A percentile compares a stretch with the other conserved stretches of the same genome.
phyloP scores from a whole-genome alignment of 345 rosid genomes.

The Salix purpurea region DNA sequence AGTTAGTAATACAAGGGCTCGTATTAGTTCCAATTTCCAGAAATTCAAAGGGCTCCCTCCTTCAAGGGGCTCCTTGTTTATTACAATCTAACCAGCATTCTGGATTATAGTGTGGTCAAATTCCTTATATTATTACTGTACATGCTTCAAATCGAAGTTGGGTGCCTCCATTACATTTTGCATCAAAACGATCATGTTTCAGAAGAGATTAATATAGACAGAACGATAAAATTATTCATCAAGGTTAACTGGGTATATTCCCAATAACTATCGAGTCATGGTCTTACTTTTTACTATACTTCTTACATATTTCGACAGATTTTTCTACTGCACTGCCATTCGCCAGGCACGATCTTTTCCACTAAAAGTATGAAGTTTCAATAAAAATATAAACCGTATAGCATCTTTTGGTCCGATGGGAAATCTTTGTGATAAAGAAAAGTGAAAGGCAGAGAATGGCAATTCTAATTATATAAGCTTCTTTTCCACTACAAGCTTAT shows the following conservation, averaged over 20 bases:
- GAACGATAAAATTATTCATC: not conserved
- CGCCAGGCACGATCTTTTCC: not conserved
- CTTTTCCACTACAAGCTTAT: not conserved
- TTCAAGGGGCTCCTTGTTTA: not conserved
- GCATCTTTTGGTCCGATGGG: not conserved
- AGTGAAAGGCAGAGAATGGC: no score
- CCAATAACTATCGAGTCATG: not conserved
- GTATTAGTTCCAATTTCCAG: not conserved
- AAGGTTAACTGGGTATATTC: not conserved
- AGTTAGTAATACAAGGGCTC: not conserved
- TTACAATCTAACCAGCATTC: not conserved
- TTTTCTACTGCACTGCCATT: not conserved
- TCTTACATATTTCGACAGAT: not conserved
- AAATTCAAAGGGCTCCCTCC: not conserved
- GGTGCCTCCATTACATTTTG: not conserved
- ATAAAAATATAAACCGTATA: not conserved
- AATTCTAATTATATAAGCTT: no score
- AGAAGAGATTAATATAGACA: not conserved
- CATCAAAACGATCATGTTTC: not conserved
- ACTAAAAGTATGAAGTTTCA: not conserved
- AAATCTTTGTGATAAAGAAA: no score
- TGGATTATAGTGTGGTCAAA: not conserved
- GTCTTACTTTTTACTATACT: not conserved
- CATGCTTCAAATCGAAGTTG: not conserved
- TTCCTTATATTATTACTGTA: not conserved